Conservation (phyloP, 306 rosid genomes). For the Sesbania bispinosa region DNA sequence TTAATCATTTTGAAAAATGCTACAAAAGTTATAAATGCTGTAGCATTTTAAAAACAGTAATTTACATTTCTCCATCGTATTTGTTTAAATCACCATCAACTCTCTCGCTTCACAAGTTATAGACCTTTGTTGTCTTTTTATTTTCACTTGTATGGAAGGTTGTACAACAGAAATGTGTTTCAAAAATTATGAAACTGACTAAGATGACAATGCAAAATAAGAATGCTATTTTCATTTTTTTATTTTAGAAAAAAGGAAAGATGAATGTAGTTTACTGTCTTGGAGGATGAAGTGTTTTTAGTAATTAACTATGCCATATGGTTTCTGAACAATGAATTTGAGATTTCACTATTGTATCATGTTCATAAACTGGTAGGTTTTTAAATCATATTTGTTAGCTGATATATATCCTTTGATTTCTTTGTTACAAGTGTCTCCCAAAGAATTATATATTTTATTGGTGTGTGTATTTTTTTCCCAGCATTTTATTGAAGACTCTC, state of each 20-base stretch:
- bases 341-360: neutral
- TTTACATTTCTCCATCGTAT: too few species aligned
- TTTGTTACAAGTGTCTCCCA: neutral
- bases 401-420: neutral
- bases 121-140: neutral
- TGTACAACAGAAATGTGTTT: neutral
- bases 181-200: neutral
- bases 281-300: too few species aligned
- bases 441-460: neutral
- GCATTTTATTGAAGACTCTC: slow-evolving; percentile 11
- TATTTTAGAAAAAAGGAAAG: neutral
- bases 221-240: neutral
- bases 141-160: neutral
- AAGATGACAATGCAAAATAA: neutral
- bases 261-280: too few species aligned
- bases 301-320: neutral
- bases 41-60: too few species aligned
- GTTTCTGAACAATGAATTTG: neutral
- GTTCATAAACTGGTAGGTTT: neutral
- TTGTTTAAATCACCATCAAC: too few species aligned
- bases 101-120: too few species aligned
- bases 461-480: neutral
- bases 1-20: too few species aligned
- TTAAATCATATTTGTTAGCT: neutral
- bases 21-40: too few species aligned